Percentiles rank a stretch among this genome's conserved stretches.
phyloP scores from a whole-genome alignment of 2,329 filamentous ascomycete genomes.

The Conoideocrella luteorostrata region DNA sequence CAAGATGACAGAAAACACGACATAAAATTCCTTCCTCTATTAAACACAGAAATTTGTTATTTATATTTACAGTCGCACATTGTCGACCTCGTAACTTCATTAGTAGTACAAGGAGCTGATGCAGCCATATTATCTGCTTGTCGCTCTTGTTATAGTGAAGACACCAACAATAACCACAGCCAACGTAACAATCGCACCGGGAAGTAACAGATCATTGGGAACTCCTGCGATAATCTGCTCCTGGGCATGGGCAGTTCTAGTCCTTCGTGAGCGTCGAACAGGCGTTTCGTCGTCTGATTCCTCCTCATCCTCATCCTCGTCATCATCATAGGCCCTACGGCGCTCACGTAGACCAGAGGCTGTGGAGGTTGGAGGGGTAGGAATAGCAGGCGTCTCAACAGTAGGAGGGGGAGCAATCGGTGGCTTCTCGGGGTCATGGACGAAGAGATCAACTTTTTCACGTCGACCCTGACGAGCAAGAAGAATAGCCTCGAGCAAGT shows the following conservation, averaged over 20 bases:
- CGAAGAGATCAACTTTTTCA: conserved; percentile 96
- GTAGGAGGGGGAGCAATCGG: conserved; percentile 60
- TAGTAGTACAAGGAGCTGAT: conserved; percentile 16
- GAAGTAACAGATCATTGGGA: conserved; percentile 87
- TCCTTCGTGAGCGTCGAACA: conserved; percentile 37
- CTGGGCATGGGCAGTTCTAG: conserved; percentile 38
- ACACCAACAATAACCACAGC: conserved; percentile 91
- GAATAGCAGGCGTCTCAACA: conserved; percentile 31
- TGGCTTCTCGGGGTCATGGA: conserved; percentile 88
- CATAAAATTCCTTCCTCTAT: background rate
- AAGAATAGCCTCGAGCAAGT: conserved; percentile 82
- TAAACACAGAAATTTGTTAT: conserved; percentile 17
- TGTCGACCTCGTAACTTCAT: conserved; percentile 30
- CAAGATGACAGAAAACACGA: background rate
- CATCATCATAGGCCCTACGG: conserved; percentile 40
- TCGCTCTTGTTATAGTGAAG: conserved; percentile 74
- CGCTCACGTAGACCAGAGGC: conserved; percentile 43
- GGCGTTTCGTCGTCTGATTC: conserved; percentile 47
- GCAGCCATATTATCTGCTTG: conserved; percentile 38
- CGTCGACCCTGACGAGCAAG: conserved; percentile 69
- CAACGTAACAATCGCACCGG: conserved; percentile 90
- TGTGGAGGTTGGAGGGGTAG: conserved; percentile 44
- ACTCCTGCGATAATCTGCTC: conserved; percentile 85
- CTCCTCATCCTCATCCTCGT: conserved; percentile 46
- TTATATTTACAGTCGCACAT: conserved; percentile 25